A percentile compares a stretch with the other conserved stretches of the same genome.
These are phyloP conservation scores for Trichosporon ovoides DNA, from an alignment of 1,284 basidiomycete genomes.

Conservation along the genomic window DNA sequence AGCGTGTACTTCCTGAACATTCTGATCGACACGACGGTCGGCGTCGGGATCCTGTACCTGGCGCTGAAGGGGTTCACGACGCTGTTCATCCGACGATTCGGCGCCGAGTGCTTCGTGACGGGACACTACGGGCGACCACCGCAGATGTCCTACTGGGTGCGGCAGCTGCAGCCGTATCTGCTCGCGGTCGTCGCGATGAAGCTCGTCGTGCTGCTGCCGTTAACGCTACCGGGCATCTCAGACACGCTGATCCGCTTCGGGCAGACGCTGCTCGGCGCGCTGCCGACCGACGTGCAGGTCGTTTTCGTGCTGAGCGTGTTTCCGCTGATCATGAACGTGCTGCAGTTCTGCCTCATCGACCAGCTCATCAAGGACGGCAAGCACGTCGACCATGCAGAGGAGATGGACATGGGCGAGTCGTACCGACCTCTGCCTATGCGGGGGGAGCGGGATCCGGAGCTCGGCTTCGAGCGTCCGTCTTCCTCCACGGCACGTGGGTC, in stretches of 20 bases:
- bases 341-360: slow-evolving; percentile 58
- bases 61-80: slow-evolving; percentile 66
- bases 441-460: slow-evolving; percentile 1
- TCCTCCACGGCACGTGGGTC: slow-evolving; percentile 3
- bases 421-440: slow-evolving; percentile 16
- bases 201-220: slow-evolving; percentile 68
- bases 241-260: slow-evolving; percentile 67
- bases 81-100: slow-evolving; percentile 61
- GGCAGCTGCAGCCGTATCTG: slow-evolving; percentile 82
- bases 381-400: slow-evolving; percentile 11
- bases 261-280: slow-evolving; percentile 77
- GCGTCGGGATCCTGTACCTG: slow-evolving; percentile 78
- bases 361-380: slow-evolving; percentile 45
- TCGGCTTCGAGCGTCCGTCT: not conserved
- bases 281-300: slow-evolving; percentile 67
- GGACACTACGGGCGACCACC: slow-evolving; percentile 84
- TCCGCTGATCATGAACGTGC: slow-evolving; percentile 84
- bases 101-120: slow-evolving; percentile 71
- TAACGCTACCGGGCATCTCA: slow-evolving; percentile 57
- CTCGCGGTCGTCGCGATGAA: slow-evolving; percentile 85
- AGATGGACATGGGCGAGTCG: slow-evolving; percentile 12
- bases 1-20: slow-evolving; percentile 92
- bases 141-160: slow-evolving; percentile 57
- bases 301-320: slow-evolving; percentile 89
- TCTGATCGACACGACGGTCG: slow-evolving; percentile 86